phyloP scores from a whole-genome alignment of 805 yeast genomes.

The Yarrowia alimentaria region DNA sequence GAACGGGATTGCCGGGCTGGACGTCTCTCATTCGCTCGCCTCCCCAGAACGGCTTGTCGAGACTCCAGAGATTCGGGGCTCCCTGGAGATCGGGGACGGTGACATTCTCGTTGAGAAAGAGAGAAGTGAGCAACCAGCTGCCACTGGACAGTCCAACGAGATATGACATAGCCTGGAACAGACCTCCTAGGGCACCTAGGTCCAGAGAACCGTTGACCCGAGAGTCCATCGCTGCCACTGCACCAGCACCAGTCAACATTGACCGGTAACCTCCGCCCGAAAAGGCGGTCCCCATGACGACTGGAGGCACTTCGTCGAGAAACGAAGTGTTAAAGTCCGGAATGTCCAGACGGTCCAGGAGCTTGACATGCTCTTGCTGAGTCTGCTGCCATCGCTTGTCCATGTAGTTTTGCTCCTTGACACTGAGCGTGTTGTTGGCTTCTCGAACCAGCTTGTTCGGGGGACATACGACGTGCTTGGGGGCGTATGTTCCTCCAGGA shows the following conservation, averaged over 20 bases:
- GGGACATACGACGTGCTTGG: conserved; percentile 44
- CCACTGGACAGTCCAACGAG: conserved; percentile 82
- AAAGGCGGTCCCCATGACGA: conserved; percentile 48
- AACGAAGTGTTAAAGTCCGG: conserved; percentile 48
- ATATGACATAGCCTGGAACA: conserved; percentile 68
- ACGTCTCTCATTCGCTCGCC: conserved; percentile 50
- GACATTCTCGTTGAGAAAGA: conserved; percentile 69
- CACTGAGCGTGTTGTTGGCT: conserved; percentile 36
- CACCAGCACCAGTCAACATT: conserved; percentile 80
- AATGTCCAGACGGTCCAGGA: conserved; percentile 48
- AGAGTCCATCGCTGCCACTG: conserved; percentile 69
- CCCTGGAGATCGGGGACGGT: conserved; percentile 58
- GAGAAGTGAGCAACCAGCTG: conserved; percentile 72
- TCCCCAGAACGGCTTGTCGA: conserved; percentile 54
- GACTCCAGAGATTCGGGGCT: conserved; percentile 58
- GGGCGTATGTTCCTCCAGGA: conserved; percentile 13
- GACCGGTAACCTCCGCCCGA: conserved; percentile 94
- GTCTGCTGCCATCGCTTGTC: conserved; percentile 37
- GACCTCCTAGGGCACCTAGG: conserved; percentile 44
- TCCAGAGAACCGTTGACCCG: conserved; percentile 57
- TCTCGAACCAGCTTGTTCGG: conserved; percentile 36
- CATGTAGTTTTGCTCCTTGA: conserved; percentile 39
- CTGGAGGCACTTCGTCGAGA: conserved; percentile 30
- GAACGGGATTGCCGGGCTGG: neutral
- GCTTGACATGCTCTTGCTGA: conserved; percentile 44